Evolutionary conservation across 2,329 filamentous ascomycete species (phyloP).

Genomic region (Neophaeococcomyces aloes): DNA sequence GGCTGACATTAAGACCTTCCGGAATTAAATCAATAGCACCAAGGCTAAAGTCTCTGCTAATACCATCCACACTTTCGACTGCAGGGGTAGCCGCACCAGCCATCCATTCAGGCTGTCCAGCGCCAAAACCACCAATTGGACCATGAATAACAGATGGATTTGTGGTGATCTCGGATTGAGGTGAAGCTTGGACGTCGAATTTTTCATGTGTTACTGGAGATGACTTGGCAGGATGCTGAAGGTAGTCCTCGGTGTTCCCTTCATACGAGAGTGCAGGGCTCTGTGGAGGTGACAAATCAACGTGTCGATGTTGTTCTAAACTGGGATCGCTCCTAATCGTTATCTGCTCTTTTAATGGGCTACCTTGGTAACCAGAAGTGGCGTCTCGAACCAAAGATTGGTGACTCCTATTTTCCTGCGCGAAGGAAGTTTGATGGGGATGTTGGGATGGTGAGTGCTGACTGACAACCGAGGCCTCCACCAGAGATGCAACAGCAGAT

Average conservation of each 20-base stretch:
- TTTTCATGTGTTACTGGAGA: background rate
- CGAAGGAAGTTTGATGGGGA: conserved; percentile 14
- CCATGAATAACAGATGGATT: conserved; percentile 78
- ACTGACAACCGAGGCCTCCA: conserved; percentile 70
- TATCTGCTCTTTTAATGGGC: conserved; percentile 37
- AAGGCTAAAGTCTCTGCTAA: conserved; percentile 34
- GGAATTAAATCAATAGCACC: conserved; percentile 30
- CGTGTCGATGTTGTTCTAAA: conserved; percentile 22
- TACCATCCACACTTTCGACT: conserved; percentile 15
- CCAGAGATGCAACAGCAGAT: conserved; percentile 80
- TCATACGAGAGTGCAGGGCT: conserved; percentile 41
- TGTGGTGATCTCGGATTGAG: conserved; percentile 58
- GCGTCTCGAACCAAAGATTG: conserved; percentile 2
- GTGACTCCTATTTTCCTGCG: conserved; percentile 34
- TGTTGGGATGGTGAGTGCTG: conserved; percentile 41
- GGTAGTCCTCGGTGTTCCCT: conserved; percentile 28
- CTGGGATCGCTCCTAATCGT: conserved; percentile 26
- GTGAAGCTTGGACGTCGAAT: conserved; percentile 13
- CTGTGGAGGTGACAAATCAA: conserved; percentile 42
- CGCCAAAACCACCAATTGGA: conserved; percentile 49
- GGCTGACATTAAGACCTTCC: conserved; percentile 22
- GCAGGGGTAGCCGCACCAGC: conserved; percentile 45
- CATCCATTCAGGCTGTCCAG: conserved; percentile 43
- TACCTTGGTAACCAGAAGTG: conserved; percentile 16
- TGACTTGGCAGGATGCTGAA: background rate